A percentile compares a stretch with the other conserved stretches of the same genome.
Conservation (phyloP, 2,329 filamentous ascomycete genomes). For the Pestalotiopsis sp. region DNA sequence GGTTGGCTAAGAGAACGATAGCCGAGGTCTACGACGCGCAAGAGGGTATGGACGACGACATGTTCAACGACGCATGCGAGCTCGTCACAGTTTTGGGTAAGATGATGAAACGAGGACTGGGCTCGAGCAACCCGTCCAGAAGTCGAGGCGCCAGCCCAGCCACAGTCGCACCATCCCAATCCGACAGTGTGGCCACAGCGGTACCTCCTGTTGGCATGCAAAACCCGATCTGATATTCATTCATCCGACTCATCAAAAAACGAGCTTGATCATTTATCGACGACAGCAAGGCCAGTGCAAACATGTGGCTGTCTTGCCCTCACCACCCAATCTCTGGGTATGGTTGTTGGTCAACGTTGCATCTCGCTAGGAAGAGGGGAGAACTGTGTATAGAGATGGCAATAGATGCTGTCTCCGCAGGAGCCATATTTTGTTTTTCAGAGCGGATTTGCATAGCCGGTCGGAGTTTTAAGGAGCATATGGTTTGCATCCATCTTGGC, state of each 20-base stretch:
- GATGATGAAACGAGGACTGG: constrained; percentile 80
- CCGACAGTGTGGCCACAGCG: constrained; percentile 20
- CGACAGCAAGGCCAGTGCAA: not conserved
- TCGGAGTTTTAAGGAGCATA: not conserved
- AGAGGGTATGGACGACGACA: constrained; percentile 93
- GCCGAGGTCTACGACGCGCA: constrained; percentile 88
- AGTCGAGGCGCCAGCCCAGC: constrained; percentile 19
- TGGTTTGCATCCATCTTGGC: not conserved
- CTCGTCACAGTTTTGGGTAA: constrained; percentile 83
- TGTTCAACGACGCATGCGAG: constrained; percentile 89
- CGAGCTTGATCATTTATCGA: not conserved
- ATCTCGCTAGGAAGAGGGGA: not conserved
- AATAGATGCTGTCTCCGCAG: not conserved
- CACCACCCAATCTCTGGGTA: not conserved
- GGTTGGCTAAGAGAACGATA: constrained; percentile 80
- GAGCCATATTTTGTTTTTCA: not conserved
- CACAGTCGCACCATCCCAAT: constrained; percentile 20
- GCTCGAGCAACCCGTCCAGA: constrained; percentile 26
- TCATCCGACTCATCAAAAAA: not conserved
- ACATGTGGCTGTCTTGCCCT: not conserved
- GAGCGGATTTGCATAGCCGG: not conserved
- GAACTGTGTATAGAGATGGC: not conserved
- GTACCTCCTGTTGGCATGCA: constrained; percentile 26
- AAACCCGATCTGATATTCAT: constrained; percentile 22
- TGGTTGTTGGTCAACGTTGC: not conserved